A percentile compares a stretch with the other conserved stretches of the same genome.
Conservation (phyloP, 176 grass and related monocot species). For the Oryza nivara region DNA sequence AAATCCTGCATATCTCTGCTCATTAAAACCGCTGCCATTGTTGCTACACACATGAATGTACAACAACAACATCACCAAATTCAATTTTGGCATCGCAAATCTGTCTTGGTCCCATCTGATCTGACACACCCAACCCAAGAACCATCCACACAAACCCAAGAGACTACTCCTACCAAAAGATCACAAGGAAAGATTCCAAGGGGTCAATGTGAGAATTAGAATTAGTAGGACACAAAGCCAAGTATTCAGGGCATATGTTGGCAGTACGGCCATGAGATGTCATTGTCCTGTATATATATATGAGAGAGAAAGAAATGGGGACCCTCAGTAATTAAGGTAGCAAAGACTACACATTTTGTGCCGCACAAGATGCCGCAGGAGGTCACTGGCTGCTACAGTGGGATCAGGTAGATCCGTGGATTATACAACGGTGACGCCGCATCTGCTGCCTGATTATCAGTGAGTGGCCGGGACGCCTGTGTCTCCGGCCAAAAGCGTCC, state of each 20-base stretch:
- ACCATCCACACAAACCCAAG: not conserved
- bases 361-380: not conserved
- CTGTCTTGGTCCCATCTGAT: not conserved
- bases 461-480: not conserved
- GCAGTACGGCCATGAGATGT: conserved; percentile 34
- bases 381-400: not conserved
- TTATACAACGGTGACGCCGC: not conserved
- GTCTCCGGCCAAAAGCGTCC: conserved; percentile 18
- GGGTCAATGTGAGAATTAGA: conserved; percentile 7
- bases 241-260: conserved; percentile 8
- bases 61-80: not conserved
- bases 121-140: not conserved
- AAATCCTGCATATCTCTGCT: not conserved
- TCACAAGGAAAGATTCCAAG: conserved; percentile 36
- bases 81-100: not conserved
- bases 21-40: not conserved
- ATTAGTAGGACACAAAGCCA: not conserved
- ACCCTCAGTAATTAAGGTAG: not conserved
- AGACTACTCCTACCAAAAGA: not conserved
- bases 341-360: conserved; percentile 18
- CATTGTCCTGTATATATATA: conserved; percentile 12
- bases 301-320: not conserved
- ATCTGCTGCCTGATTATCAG: conserved; percentile 31
- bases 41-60: not conserved
- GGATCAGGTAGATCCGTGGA: conserved; percentile 27